These are phyloP conservation scores for Leishmania lainsoni DNA, from an alignment of 208 protist species.

Conservation along the genomic window DNA sequence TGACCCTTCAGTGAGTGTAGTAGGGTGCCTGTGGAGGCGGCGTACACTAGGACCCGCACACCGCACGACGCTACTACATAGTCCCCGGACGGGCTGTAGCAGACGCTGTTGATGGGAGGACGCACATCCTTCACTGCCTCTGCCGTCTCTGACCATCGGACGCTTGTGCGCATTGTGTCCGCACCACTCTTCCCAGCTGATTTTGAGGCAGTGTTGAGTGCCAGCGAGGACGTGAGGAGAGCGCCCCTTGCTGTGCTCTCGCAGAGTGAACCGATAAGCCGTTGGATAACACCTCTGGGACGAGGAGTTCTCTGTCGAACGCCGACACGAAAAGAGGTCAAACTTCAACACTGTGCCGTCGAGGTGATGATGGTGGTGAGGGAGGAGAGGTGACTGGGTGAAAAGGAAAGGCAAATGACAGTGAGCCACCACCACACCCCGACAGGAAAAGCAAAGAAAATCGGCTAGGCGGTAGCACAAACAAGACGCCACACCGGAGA, in stretches of 20 bases:
- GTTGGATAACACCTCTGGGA: background rate
- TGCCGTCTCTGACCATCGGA: conserved; percentile 72
- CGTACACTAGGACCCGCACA: conserved; percentile 93
- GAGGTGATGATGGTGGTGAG: background rate
- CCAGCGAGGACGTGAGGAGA: background rate
- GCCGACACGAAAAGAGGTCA: background rate
- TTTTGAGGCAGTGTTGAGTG: background rate
- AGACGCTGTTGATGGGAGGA: conserved; percentile 83
- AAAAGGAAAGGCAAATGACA: background rate
- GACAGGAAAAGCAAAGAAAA: background rate
- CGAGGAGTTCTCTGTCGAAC: background rate
- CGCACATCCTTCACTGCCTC: conserved; percentile 47
- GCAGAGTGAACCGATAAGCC: background rate
- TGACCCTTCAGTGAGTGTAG: conserved; percentile 95
- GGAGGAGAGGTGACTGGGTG: background rate
- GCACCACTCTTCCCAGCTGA: background rate
- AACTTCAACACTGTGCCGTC: background rate
- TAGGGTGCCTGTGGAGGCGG: conserved; percentile 88
- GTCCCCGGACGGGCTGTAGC: conserved; percentile 89
- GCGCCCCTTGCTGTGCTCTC: background rate
- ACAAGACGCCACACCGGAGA: background rate
- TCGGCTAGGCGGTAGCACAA: background rate
- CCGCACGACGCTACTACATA: conserved; percentile 92
- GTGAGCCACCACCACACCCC: background rate
- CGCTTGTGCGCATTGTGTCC: conserved; percentile 58